A percentile compares a stretch with the other conserved stretches of the same genome.
These are phyloP conservation scores for Aspergillus vadensis DNA, from an alignment of 2,329 filamentous ascomycete genomes.

Conservation along the genomic window DNA sequence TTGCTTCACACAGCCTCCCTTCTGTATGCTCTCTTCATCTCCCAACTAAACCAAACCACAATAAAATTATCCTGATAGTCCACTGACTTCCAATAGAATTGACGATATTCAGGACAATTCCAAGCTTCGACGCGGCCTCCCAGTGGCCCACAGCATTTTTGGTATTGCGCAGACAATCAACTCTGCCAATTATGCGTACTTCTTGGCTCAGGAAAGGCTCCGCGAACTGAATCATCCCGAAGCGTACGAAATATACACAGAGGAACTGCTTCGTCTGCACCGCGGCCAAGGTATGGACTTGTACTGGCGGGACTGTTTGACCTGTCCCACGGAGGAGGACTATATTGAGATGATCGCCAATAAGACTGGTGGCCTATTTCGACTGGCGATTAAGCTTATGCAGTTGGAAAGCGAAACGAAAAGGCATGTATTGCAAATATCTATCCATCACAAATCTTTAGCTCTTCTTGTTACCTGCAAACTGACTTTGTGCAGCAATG, in stretches of 20 bases:
- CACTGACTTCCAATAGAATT: constrained; percentile 31
- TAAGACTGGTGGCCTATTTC: constrained; percentile 47
- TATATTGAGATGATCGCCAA: constrained; percentile 47
- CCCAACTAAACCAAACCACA: no score
- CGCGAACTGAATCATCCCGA: constrained; percentile 31
- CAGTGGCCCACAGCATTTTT: constrained; percentile 52
- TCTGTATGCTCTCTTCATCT: constrained; percentile 29
- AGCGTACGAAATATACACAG: constrained; percentile 39
- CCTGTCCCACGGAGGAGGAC: constrained; percentile 42
- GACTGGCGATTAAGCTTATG: constrained; percentile 43
- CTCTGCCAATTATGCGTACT: constrained; percentile 48
- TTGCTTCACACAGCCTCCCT: constrained; percentile 50
- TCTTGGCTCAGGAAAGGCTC: constrained; percentile 37
- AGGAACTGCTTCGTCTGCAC: constrained; percentile 43
- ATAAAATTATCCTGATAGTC: not conserved
- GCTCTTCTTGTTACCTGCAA: not conserved
- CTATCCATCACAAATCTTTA: no score
- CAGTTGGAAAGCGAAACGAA: constrained; percentile 29
- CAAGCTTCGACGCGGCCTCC: constrained; percentile 47
- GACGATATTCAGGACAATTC: constrained; percentile 55
- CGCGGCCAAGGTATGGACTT: constrained; percentile 47
- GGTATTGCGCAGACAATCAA: constrained; percentile 54
- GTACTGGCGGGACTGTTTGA: constrained; percentile 43
- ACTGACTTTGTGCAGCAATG: constrained; percentile 25
- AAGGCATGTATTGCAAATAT: not conserved